phyloP scores from a whole-genome alignment of 1,284 basidiomycete genomes.

The Chiua sp. region DNA sequence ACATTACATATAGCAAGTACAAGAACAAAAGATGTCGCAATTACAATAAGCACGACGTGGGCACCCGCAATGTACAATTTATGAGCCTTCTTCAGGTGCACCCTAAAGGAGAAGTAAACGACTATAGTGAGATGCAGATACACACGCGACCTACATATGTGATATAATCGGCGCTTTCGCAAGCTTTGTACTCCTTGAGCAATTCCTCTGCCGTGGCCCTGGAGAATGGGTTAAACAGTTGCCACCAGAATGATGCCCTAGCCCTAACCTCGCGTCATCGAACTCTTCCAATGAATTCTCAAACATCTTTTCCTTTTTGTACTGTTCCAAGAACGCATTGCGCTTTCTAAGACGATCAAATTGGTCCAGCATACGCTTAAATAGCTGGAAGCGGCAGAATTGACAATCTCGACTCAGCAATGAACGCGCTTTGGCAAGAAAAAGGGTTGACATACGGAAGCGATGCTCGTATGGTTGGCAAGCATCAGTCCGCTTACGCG shows the following conservation, averaged over 20 bases:
- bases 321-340: slow-evolving; percentile 97
- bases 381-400: slow-evolving; percentile 61
- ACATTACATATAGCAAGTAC: slow-evolving; percentile 6
- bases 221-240: slow-evolving; percentile 5
- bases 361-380: slow-evolving; percentile 96
- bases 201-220: slow-evolving; percentile 88
- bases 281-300: slow-evolving; percentile 92
- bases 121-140: neutral
- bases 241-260: slow-evolving; percentile 1
- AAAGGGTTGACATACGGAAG: slow-evolving; percentile 64
- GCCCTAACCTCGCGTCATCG: slow-evolving; percentile 83
- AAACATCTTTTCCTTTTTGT: slow-evolving; percentile 97
- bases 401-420: neutral
- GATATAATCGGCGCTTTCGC: slow-evolving; percentile 92
- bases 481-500: slow-evolving; percentile 98
- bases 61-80: slow-evolving; percentile 6
- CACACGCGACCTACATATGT: slow-evolving; percentile 62
- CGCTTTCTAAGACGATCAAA: slow-evolving; percentile 89
- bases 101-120: slow-evolving; percentile 21
- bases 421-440: neutral
- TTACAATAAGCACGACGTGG: slow-evolving; percentile 3
- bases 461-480: slow-evolving; percentile 98
- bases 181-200: slow-evolving; percentile 91
- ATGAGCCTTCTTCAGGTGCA: slow-evolving; percentile 32
- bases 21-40: slow-evolving; percentile 4